These are phyloP conservation scores for Simmondsia chinensis DNA, from an alignment of 148 eudicot species.

Conservation along the genomic window DNA sequence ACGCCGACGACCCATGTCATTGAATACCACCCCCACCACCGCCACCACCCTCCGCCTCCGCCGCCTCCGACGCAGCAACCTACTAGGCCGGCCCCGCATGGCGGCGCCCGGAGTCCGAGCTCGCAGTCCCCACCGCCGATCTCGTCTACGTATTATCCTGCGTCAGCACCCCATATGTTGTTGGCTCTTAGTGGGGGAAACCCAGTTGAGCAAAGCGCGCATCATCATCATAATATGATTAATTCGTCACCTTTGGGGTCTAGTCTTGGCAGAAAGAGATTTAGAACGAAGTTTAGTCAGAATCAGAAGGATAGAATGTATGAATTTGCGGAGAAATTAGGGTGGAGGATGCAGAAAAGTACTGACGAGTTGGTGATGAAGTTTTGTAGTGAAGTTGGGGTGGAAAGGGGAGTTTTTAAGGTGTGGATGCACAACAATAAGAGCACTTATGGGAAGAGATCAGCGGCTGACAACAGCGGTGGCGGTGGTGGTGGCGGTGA, in stretches of 20 bases:
- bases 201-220: constrained; percentile 5
- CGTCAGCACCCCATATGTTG: constrained; percentile 62
- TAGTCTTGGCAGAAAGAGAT: constrained; percentile 32
- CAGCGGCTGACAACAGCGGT: not conserved
- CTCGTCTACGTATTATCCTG: constrained; percentile 66
- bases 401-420: constrained; percentile 62
- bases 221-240: constrained; percentile 2
- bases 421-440: constrained; percentile 92
- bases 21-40: constrained; percentile 68
- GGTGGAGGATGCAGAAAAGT: constrained; percentile 72
- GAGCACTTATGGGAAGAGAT: constrained; percentile 35
- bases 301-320: constrained; percentile 58
- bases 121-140: constrained; percentile 83
- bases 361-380: constrained; percentile 33
- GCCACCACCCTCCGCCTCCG: constrained; percentile 65
- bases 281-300: constrained; percentile 51
- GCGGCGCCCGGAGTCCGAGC: constrained; percentile 28
- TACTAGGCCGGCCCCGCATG: not conserved
- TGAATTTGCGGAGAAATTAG: constrained; percentile 52
- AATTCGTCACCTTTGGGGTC: not conserved
- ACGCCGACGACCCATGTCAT: constrained; percentile 19
- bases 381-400: constrained; percentile 47
- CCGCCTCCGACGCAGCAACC: constrained; percentile 10
- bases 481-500: not conserved
- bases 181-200: constrained; percentile 46